These are phyloP conservation scores for Casuarina cunninghamiana DNA, from an alignment of 306 rosid genomes.

Conservation along the genomic window DNA sequence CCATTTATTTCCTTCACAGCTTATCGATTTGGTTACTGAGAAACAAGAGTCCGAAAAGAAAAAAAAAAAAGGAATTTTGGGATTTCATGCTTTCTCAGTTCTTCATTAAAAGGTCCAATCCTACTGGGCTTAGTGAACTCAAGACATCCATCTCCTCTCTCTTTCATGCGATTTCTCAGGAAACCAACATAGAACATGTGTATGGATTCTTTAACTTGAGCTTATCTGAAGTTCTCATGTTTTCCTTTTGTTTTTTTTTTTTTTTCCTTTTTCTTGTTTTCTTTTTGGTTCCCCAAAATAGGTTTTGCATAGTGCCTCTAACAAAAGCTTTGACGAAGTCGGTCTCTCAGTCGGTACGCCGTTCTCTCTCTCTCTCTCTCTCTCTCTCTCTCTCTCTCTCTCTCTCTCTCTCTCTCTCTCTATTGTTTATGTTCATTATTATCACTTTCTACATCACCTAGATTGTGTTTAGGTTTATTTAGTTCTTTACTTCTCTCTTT, in stretches of 20 bases:
- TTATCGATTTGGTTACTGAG: slow-evolving; percentile 5
- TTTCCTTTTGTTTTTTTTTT: neutral
- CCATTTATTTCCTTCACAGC: neutral
- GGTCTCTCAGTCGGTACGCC: slow-evolving; percentile 70
- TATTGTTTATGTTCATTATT: neutral
- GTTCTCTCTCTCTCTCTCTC: neutral
- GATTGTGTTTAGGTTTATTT: neutral
- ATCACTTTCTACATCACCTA: neutral
- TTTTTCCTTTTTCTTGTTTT: neutral
- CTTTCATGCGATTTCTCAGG: neutral
- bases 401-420: neutral
- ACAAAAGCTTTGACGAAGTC: slow-evolving; percentile 51
- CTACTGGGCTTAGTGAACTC: neutral
- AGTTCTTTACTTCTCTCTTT: neutral
- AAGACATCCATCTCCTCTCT: neutral
- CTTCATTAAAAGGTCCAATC: neutral
- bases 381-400: neutral
- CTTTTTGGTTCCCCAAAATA: slow-evolving; percentile 7
- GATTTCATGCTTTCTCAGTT: slow-evolving; percentile 6
- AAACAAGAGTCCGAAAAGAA: neutral
- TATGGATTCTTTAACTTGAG: neutral
- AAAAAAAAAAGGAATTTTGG: neutral
- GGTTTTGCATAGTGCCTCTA: slow-evolving; percentile 87
- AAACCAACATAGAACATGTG: neutral
- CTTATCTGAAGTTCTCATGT: neutral